phyloP scores from a whole-genome alignment of 2,329 filamentous ascomycete species.

The Aspergillus sp. region DNA sequence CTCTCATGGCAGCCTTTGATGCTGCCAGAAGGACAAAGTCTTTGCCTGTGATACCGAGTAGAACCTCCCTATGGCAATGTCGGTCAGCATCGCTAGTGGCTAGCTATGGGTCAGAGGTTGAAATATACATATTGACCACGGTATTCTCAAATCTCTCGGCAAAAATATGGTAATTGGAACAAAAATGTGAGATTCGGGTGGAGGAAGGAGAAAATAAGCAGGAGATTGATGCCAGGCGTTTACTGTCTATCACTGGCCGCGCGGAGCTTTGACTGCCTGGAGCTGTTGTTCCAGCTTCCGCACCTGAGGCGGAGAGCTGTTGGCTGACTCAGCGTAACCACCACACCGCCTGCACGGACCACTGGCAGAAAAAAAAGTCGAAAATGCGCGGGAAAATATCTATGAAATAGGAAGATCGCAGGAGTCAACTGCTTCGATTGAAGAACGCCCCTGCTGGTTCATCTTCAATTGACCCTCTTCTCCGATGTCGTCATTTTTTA shows the following conservation, averaged over 20 bases:
- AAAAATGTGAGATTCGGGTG: constrained; percentile 20
- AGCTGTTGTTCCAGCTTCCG: constrained; percentile 24
- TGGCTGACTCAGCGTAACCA: constrained; percentile 37
- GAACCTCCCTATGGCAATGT: constrained; percentile 73
- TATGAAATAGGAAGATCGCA: neutral
- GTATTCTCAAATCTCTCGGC: neutral
- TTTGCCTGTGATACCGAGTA: constrained; percentile 97
- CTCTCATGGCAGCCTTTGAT: constrained; percentile 97
- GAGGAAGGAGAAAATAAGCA: constrained; percentile 19
- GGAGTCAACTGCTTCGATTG: constrained; percentile 4
- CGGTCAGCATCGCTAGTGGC: constrained; percentile 18
- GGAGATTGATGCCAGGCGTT: constrained; percentile 22
- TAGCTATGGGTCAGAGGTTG: constrained; percentile 9
- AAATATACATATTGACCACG: constrained; percentile 31
- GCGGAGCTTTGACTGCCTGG: constrained; percentile 45
- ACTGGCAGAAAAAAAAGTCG: constrained; percentile 39
- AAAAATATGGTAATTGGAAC: neutral
- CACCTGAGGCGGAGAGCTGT: constrained; percentile 31
- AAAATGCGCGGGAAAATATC: constrained; percentile 14
- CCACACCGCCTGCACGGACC: constrained; percentile 28
- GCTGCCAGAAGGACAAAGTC: constrained; percentile 98
- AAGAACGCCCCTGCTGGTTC: constrained; percentile 1
- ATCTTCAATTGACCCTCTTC: neutral
- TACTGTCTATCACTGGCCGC: constrained; percentile 29
- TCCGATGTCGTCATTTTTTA: constrained; percentile 95